These are phyloP conservation scores for Debaryomyces nepalensis DNA, from an alignment of 1,139 yeast species.

Conservation along the genomic window DNA sequence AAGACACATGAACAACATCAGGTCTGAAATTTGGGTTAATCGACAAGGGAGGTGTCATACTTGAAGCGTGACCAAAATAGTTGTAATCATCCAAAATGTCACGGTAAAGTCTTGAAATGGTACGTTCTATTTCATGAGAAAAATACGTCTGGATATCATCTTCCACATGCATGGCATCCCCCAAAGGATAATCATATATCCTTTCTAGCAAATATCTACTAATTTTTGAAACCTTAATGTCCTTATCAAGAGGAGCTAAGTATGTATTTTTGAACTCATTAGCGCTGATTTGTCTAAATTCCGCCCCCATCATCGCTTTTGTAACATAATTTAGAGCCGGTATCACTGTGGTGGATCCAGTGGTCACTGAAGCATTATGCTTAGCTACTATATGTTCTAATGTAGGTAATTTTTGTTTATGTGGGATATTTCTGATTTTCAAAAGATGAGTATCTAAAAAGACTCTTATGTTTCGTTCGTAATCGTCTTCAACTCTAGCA, in stretches of 20 bases:
- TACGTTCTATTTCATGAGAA: neutral
- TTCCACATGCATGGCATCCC: slow-evolving; percentile 8
- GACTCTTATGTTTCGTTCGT: neutral
- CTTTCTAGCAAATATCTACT: neutral
- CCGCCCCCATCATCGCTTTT: slow-evolving; percentile 5
- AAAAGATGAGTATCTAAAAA: slow-evolving; percentile 5
- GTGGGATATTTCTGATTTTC: neutral
- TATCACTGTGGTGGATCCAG: slow-evolving; percentile 4
- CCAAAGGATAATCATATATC: slow-evolving; percentile 4
- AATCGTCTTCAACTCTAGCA: neutral
- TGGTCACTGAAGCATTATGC: slow-evolving; percentile 8
- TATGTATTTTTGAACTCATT: slow-evolving; percentile 10
- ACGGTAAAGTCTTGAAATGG: slow-evolving; percentile 6
- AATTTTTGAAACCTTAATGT: neutral
- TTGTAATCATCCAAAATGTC: neutral
- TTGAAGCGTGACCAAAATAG: slow-evolving; percentile 5
- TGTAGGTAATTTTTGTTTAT: neutral
- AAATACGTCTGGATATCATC: slow-evolving; percentile 8
- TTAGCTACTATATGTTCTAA: slow-evolving; percentile 6
- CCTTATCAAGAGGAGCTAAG: slow-evolving; percentile 11
- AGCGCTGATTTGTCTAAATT: slow-evolving; percentile 9
- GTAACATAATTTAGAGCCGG: slow-evolving; percentile 4
- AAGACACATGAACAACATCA: slow-evolving; percentile 4
- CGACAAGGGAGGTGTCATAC: slow-evolving; percentile 4
- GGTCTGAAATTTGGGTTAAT: slow-evolving; percentile 5